phyloP scores from a whole-genome alignment of 257 asterid genomes.

The Sherardia arvensis region DNA sequence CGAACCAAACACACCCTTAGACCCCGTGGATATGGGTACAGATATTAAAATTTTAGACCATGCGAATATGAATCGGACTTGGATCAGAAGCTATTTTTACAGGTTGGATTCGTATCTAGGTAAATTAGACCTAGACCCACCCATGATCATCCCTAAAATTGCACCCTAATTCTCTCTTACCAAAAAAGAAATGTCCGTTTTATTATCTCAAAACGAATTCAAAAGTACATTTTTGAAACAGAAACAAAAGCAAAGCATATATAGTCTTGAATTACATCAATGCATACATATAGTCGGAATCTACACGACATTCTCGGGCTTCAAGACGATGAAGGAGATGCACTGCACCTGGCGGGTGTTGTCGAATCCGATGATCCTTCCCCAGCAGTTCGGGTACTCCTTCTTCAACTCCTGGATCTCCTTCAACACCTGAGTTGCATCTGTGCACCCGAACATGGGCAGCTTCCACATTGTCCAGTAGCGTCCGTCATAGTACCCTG shows the following conservation, averaged over 20 bases:
- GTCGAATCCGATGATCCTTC: conserved; percentile 46
- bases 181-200: neutral
- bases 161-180: no score
- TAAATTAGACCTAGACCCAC: no score
- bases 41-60: no score
- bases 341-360: conserved; percentile 30
- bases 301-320: conserved; percentile 6
- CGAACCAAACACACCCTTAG: no score
- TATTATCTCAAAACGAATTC: neutral
- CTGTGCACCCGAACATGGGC: conserved; percentile 55
- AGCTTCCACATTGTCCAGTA: conserved; percentile 63
- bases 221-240: neutral
- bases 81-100: no score
- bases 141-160: no score
- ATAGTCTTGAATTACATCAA: neutral
- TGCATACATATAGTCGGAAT: no score
- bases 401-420: conserved; percentile 29
- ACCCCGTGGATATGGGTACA: no score
- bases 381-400: conserved; percentile 22
- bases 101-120: no score
- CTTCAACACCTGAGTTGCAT: conserved; percentile 29
- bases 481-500: conserved; percentile 44
- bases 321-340: conserved; percentile 31
- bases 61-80: no score
- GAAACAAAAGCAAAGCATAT: neutral